phyloP scores from a whole-genome alignment of 495 filamentous ascomycete species.

The Aspergillus asperescens region DNA sequence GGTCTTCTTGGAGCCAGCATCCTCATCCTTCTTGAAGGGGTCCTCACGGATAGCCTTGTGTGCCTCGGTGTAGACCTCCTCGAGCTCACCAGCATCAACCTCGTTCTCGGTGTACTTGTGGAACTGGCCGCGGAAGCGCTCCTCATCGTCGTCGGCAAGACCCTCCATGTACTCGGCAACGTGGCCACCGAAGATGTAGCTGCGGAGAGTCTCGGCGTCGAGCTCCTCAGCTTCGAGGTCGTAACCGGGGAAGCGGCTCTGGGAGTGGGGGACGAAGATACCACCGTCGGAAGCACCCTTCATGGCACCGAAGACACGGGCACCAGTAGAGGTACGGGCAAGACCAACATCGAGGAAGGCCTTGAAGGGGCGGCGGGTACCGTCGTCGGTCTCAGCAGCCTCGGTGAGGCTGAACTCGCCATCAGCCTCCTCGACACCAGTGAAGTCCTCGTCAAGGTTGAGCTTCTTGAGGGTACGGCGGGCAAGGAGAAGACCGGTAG shows the following conservation, averaged over 20 bases:
- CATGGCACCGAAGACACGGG: conserved; percentile 98
- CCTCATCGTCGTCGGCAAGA: conserved; percentile 98
- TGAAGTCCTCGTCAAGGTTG: conserved; percentile 82
- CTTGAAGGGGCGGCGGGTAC: conserved; percentile 94
- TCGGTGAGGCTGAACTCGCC: conserved; percentile 93
- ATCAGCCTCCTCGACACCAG: conserved; percentile 88
- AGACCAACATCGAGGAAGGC: conserved; percentile 97
- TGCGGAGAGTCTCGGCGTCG: conserved; percentile 91
- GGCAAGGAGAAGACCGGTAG: conserved; percentile 92
- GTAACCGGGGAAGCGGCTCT: conserved; percentile 98
- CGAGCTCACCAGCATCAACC: conserved; percentile 90
- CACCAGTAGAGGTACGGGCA: conserved; percentile 91
- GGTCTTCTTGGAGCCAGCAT: conserved; percentile 74
- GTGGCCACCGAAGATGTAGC: conserved; percentile 98
- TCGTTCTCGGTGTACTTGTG: conserved; percentile 93
- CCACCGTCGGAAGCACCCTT: conserved; percentile 99
- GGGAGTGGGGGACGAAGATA: conserved; percentile 93
- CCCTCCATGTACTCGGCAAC: conserved; percentile 99
- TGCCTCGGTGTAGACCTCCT: conserved; percentile 93
- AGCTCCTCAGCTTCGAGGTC: conserved; percentile 97
- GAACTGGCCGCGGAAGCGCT: conserved; percentile 98
- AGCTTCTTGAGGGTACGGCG: conserved; percentile 97
- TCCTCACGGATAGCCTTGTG: conserved; percentile 97
- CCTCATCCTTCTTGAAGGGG: conserved; percentile 90
- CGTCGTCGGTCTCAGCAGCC: conserved; percentile 77